Conservation (phyloP, 306 rosid species). For the Potentilla sterilis region DNA sequence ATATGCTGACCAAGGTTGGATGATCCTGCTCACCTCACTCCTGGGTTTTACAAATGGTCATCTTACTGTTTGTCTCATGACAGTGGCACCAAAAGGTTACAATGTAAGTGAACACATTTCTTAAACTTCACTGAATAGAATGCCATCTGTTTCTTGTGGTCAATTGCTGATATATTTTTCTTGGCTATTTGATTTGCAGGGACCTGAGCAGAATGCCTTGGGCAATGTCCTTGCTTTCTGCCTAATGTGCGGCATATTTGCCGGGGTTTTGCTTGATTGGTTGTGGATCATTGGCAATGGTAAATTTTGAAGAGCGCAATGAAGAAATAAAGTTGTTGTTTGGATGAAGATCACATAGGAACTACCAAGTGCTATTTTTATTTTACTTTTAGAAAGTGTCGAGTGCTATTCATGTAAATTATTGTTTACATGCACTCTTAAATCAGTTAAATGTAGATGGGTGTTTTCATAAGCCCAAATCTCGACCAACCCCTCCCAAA, state of each 20-base stretch:
- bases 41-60: conserved; percentile 78
- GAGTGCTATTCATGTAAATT: too few species aligned
- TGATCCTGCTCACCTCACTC: conserved; percentile 66
- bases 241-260: conserved; percentile 52
- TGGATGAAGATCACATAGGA: background rate
- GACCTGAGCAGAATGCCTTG: conserved; percentile 93
- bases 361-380: background rate
- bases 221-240: conserved; percentile 72
- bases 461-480: too few species aligned
- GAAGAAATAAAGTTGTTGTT: background rate
- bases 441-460: background rate
- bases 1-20: conserved; percentile 81
- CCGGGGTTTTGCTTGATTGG: conserved; percentile 81
- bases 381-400: too few species aligned
- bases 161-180: background rate
- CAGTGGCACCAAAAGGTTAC: conserved; percentile 74
- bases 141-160: background rate
- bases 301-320: conserved; percentile 20
- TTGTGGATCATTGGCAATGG: conserved; percentile 74
- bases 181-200: conserved; percentile 36
- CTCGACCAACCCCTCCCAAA: too few species aligned
- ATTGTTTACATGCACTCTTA: background rate
- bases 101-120: conserved; percentile 36
- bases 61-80: conserved; percentile 75
- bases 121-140: background rate